Evolutionary conservation across 371 early-diverging fungal genomes (phyloP), one percentile per base, ranked within the genome.

Genomic region (Syncephalis plumigaleata): DNA sequence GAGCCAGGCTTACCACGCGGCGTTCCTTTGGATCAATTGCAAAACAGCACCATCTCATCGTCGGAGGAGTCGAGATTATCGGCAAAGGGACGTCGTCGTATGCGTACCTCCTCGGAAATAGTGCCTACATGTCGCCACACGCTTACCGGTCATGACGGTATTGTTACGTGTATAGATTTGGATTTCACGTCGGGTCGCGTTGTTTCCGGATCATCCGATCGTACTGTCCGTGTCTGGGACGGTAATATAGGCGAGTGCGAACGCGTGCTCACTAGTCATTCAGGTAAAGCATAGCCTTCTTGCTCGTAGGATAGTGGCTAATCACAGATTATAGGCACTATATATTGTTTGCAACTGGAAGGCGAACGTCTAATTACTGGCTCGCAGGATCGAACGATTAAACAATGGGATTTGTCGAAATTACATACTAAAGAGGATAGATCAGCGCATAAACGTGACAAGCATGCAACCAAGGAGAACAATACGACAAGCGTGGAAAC

Each of bases 161-260:
- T 91, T 24, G 86, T 98, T 1, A 86, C 90, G 75, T 74, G 83
- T 1, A 48, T 85, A 21, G 87, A 86, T 3, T 83, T 84, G 56
- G 91, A 94, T 59, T 21, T 40, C 15, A 40, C 18, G 8, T 79
- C 82, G 36, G 70, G 94, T 45, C 73, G 92, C 8, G 80, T 96
- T 31, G 84, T 91, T 1, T 83, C 86, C 46, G 95, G 91, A 0
- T 81, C 87, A 11, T 77, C 87, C 51, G 98, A 97, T 52, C 73
- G 79, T 13, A 73, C 79, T 1, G 72, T 98, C n/a, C 84, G 85
- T 47, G 71, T 97, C 27, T 99, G 98, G 98, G 94, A 94, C 57
- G 63, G 84, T 9, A 86, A 87, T 44, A 80, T 77, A 24, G 93
- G 90, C 8, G 59, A 77, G 22, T 72, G 76, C 53, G 40, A 18